Evolutionary conservation across 306 rosid genomes (phyloP).

Genomic region (Medicago ruthenica): DNA sequence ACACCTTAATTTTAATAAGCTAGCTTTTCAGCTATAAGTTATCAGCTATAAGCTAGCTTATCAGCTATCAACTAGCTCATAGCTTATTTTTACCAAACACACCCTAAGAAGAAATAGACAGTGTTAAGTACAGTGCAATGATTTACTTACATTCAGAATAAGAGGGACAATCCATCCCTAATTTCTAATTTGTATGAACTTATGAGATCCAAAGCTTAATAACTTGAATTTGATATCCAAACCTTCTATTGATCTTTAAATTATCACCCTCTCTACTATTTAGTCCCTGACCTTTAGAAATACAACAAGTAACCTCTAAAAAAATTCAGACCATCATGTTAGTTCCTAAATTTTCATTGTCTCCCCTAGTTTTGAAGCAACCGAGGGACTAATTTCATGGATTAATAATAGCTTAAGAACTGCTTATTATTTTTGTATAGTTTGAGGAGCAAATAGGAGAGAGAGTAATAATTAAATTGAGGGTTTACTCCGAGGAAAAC

Average conservation of each 20-base stretch:
- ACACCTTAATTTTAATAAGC: too few species aligned
- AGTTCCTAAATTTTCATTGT: not conserved
- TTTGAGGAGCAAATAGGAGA: not conserved
- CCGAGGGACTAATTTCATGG: not conserved
- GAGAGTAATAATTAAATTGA: too few species aligned
- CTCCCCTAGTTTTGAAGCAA: not conserved
- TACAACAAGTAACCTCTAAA: not conserved
- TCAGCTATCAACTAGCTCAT: too few species aligned
- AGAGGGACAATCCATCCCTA: not conserved
- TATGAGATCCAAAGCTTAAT: conserved; percentile 25
- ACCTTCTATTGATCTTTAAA: not conserved
- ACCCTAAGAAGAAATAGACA: too few species aligned
- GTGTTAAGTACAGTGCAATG: conserved; percentile 11
- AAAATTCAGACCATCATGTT: not conserved
- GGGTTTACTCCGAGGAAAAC: not conserved
- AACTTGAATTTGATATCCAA: too few species aligned
- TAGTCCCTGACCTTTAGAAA: not conserved
- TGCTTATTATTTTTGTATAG: not conserved
- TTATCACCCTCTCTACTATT: not conserved
- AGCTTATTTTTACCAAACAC: too few species aligned
- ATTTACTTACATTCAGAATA: conserved; percentile 33
- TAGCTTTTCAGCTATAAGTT: too few species aligned
- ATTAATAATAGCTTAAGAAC: too few species aligned
- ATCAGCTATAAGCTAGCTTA: too few species aligned
- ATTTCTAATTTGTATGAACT: conserved; percentile 9